These are phyloP conservation scores for Schizothecium vesticola DNA, from an alignment of 495 filamentous ascomycete genomes.

Conservation along the genomic window DNA sequence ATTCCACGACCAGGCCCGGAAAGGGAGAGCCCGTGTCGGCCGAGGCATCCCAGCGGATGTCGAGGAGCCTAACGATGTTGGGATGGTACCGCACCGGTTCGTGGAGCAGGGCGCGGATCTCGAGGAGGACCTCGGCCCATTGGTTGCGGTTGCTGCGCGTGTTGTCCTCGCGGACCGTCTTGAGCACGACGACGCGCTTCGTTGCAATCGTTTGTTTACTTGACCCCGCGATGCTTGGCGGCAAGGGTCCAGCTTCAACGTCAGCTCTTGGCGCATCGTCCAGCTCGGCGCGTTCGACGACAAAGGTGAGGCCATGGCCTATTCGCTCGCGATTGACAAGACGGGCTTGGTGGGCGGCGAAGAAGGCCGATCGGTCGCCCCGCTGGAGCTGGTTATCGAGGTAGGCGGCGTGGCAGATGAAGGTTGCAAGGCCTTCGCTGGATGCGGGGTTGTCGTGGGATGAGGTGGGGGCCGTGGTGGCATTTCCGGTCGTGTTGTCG, in stretches of 20 bases:
- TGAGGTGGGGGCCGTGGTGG: not conserved
- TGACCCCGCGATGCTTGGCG: not conserved
- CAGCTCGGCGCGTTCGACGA: constrained; percentile 9
- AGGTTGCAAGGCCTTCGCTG: constrained; percentile 2
- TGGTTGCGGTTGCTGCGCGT: not conserved
- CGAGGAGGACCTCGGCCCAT: constrained; percentile 11
- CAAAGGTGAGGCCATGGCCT: constrained; percentile 7
- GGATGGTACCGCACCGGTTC: constrained; percentile 15
- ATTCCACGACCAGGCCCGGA: constrained; percentile 15
- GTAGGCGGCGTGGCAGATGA: constrained; percentile 7
- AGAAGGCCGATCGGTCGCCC: constrained; percentile 6
- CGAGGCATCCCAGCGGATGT: constrained; percentile 11
- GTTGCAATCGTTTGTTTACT: not conserved
- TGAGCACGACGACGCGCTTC: not conserved
- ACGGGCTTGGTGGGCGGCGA: not conserved
- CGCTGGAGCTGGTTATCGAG: constrained; percentile 8
- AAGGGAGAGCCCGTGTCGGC: constrained; percentile 12
- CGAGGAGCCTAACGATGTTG: constrained; percentile 17
- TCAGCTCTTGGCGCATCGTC: not conserved
- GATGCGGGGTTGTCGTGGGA: not conserved
- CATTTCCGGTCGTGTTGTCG: not conserved
- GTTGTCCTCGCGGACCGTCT: constrained; percentile 9
- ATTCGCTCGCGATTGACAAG: constrained; percentile 1
- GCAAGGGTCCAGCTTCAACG: not conserved
- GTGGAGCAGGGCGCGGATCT: constrained; percentile 12